Percentiles rank a stretch among this genome's conserved stretches.
Conservation (phyloP, 2,329 filamentous ascomycete genomes). For the Lecanicillium sp. region DNA sequence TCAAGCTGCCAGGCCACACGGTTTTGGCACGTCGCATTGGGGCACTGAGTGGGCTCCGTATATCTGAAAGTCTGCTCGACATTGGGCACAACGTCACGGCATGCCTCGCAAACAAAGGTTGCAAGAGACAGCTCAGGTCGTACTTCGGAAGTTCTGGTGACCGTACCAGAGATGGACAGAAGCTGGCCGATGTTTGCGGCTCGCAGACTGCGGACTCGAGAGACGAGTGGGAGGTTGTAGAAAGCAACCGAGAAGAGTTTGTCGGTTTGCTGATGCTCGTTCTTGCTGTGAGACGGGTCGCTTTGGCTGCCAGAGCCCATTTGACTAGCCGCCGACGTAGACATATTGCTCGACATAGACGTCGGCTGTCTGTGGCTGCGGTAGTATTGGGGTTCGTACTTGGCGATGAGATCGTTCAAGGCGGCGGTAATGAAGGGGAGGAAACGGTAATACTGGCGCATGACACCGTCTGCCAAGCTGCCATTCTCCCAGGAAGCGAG, state of each 20-base stretch:
- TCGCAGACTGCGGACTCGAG: slow-evolving; percentile 75
- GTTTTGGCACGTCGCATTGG: slow-evolving; percentile 81
- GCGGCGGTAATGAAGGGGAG: slow-evolving; percentile 83
- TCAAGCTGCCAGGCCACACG: slow-evolving; percentile 92
- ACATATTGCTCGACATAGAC: slow-evolving; percentile 57
- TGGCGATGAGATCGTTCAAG: slow-evolving; percentile 86
- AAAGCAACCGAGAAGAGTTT: slow-evolving; percentile 91
- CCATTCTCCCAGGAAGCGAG: slow-evolving; percentile 70
- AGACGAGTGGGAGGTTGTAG: slow-evolving; percentile 85
- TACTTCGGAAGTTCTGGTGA: slow-evolving; percentile 94
- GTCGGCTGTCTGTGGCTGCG: slow-evolving; percentile 82
- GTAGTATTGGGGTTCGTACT: slow-evolving; percentile 92
- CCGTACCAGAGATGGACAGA: slow-evolving; percentile 91
- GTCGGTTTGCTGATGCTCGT: slow-evolving; percentile 93
- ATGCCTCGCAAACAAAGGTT: slow-evolving; percentile 86
- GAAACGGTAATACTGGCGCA: slow-evolving; percentile 90
- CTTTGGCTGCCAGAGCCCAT: slow-evolving; percentile 54
- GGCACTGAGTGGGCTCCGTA: slow-evolving; percentile 93
- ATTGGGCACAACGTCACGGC: slow-evolving; percentile 76
- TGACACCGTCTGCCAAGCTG: slow-evolving; percentile 76
- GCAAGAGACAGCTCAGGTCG: slow-evolving; percentile 86
- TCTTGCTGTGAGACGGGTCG: slow-evolving; percentile 66
- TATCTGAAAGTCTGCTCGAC: slow-evolving; percentile 97
- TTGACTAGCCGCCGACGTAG: slow-evolving; percentile 59
- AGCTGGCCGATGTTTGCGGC: slow-evolving; percentile 88